phyloP scores from a whole-genome alignment of 2,329 filamentous ascomycete species.

The Aspergillus sp. region DNA sequence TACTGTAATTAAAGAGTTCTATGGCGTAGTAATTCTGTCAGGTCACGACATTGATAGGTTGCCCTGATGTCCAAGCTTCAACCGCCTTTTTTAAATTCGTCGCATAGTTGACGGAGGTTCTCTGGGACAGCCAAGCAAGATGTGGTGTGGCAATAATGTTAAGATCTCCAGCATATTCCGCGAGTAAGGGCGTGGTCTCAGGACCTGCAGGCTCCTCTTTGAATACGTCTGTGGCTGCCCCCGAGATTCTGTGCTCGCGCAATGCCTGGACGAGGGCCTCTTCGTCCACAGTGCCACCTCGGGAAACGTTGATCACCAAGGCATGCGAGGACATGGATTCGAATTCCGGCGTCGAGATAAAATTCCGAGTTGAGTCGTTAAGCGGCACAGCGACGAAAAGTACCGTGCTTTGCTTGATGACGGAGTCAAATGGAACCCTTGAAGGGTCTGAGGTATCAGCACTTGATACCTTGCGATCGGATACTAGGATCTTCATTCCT shows the following conservation, averaged over 20 bases:
- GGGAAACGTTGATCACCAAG: slow-evolving; percentile 51
- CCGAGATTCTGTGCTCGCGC: slow-evolving; percentile 46
- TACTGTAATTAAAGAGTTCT: background rate
- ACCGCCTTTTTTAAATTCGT: slow-evolving; percentile 48
- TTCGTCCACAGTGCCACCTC: slow-evolving; percentile 55
- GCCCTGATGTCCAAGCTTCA: slow-evolving; percentile 45
- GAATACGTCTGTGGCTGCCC: slow-evolving; percentile 55
- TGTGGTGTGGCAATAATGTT: slow-evolving; percentile 56
- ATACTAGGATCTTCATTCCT: slow-evolving; percentile 51
- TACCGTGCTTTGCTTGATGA: slow-evolving; percentile 30
- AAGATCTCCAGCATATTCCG: slow-evolving; percentile 45
- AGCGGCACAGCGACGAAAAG: slow-evolving; percentile 34
- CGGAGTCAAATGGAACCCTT: slow-evolving; percentile 28
- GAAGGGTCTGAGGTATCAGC: slow-evolving; percentile 9
- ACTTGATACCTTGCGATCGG: slow-evolving; percentile 45
- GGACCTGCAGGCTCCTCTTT: slow-evolving; percentile 48
- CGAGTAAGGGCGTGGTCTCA: slow-evolving; percentile 45
- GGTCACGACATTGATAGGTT: slow-evolving; percentile 21
- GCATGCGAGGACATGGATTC: slow-evolving; percentile 46
- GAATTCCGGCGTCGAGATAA: slow-evolving; percentile 43
- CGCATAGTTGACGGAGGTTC: slow-evolving; percentile 49
- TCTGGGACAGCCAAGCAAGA: slow-evolving; percentile 54
- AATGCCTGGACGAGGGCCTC: slow-evolving; percentile 48
- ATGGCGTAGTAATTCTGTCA: background rate
- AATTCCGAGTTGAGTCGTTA: slow-evolving; percentile 31